phyloP scores from a whole-genome alignment of 176 grass and related monocot species.

The Puya raimondii region DNA sequence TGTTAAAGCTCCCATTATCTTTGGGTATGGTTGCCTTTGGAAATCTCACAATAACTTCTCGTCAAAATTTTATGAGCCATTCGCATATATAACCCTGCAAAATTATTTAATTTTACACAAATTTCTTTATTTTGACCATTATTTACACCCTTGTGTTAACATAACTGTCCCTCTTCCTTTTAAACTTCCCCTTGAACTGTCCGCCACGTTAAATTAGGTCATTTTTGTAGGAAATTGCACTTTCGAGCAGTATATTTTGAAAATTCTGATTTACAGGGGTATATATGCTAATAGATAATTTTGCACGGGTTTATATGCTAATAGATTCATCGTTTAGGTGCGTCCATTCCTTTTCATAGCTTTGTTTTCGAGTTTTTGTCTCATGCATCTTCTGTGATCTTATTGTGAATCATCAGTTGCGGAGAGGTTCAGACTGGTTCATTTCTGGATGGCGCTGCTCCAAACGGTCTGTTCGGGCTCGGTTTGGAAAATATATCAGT shows the following conservation, averaged over 20 bases:
- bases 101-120: too few species aligned
- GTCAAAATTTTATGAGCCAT: neutral
- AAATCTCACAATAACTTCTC: neutral
- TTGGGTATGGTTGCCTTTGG: constrained; percentile 36
- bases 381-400: neutral
- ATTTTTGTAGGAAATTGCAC: too few species aligned
- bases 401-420: constrained; percentile 49
- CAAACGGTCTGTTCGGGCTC: constrained; percentile 82
- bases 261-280: too few species aligned
- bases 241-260: too few species aligned
- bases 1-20: constrained; percentile 37
- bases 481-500: constrained; percentile 67
- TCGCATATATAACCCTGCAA: neutral
- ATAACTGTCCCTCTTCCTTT: too few species aligned
- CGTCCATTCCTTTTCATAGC: neutral
- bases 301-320: too few species aligned
- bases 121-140: too few species aligned
- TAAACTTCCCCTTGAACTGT: too few species aligned
- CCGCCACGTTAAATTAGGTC: too few species aligned
- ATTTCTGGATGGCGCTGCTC: constrained; percentile 56
- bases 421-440: constrained; percentile 67
- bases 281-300: too few species aligned
- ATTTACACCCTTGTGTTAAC: too few species aligned
- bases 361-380: neutral
- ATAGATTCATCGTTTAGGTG: too few species aligned